A percentile compares a stretch with the other conserved stretches of the same genome.
These are phyloP conservation scores for Liquidambar formosana DNA, from an alignment of 164 flowering plant genomes.

Conservation along the genomic window DNA sequence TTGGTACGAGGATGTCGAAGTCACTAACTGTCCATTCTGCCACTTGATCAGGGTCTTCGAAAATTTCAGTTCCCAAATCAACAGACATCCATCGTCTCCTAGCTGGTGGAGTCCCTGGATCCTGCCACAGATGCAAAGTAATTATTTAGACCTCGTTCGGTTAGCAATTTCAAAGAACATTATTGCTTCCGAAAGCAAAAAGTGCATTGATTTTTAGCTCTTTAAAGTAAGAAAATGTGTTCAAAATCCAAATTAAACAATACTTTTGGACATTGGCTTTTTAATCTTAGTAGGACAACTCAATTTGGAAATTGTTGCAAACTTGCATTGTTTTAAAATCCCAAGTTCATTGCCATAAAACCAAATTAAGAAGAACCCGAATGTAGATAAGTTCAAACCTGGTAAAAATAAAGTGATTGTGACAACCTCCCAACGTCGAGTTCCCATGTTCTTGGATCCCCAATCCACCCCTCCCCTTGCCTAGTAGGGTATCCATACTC, in stretches of 20 bases:
- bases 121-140: conserved; percentile 31
- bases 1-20: conserved; percentile 54
- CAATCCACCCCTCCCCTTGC: conserved; percentile 74
- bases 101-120: conserved; percentile 61
- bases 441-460: conserved; percentile 70
- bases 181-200: not conserved
- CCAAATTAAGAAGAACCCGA: too few species aligned
- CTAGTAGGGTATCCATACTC: conserved; percentile 67
- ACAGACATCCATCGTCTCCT: conserved; percentile 63
- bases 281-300: too few species aligned
- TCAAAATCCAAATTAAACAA: too few species aligned
- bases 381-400: conserved; percentile 33
- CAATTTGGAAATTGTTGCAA: not conserved
- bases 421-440: conserved; percentile 73
- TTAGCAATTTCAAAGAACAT: not conserved
- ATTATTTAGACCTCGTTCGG: too few species aligned
- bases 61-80: conserved; percentile 70
- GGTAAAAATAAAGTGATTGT: conserved; percentile 59
- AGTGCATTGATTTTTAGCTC: not conserved
- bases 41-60: conserved; percentile 36
- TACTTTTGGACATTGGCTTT: too few species aligned
- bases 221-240: not conserved
- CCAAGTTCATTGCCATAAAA: not conserved
- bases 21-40: conserved; percentile 71
- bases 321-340: not conserved